Conservation (phyloP, 345 rosid genomes). For the Salix dunnii region DNA sequence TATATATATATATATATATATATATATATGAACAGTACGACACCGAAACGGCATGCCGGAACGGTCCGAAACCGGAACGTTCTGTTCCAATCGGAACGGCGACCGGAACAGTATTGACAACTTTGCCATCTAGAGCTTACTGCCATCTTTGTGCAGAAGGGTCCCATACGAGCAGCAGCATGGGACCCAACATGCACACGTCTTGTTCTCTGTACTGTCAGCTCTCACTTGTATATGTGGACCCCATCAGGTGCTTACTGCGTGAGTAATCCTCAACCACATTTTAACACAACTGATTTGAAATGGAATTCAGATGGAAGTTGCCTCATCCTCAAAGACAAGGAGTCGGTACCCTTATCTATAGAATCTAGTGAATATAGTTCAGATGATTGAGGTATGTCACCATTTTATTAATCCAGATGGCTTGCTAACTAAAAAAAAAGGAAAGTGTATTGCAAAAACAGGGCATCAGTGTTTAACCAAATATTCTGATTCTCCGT, state of each 20-base stretch:
- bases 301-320: slow-evolving; percentile 93
- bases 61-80: too few species aligned
- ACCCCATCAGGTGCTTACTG: slow-evolving; percentile 92
- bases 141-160: slow-evolving; percentile 86
- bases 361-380: slow-evolving; percentile 86
- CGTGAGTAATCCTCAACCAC: slow-evolving; percentile 66
- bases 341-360: slow-evolving; percentile 62
- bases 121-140: slow-evolving; percentile 66
- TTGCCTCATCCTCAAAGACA: slow-evolving; percentile 88
- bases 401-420: not conserved
- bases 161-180: slow-evolving; percentile 75
- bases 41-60: too few species aligned
- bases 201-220: slow-evolving; percentile 82
- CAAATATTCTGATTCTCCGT: not conserved
- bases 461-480: not conserved
- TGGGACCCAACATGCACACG: slow-evolving; percentile 90
- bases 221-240: slow-evolving; percentile 92
- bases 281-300: slow-evolving; percentile 65
- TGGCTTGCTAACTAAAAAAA: not conserved
- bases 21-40: too few species aligned
- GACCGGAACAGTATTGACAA: too few species aligned
- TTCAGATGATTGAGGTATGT: slow-evolving; percentile 60
- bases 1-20: too few species aligned
- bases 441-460: not conserved
- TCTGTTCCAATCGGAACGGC: too few species aligned